Evolutionary conservation across 2,329 filamentous ascomycete genomes (phyloP), one percentile per base, ranked within the genome.

Genomic region (Exophiala sp.): DNA sequence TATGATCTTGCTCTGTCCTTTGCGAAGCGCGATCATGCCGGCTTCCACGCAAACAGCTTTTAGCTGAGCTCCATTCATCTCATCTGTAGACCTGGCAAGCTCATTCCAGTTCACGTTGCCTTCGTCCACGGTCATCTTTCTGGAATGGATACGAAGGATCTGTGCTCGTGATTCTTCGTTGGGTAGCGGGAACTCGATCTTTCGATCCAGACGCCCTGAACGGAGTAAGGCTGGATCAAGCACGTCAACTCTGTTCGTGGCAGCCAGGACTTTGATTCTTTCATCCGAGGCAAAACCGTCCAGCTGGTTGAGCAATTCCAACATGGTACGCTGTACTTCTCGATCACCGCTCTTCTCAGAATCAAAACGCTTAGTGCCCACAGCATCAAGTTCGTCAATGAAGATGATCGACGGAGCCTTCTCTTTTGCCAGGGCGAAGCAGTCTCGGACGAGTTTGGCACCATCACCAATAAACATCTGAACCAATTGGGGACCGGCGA

Each of bases 391-490:
- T 75, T 99, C 94, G 75, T 99, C 94, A 66, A 99, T 97, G 79
- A 99, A 99, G 73, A 99, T 99, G 72, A 99, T 99, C 54, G 94
- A 91, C 0, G 94, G 95, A 0, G 94, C 94, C 79, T 99, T 99
- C 75, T 99, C 94, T 73, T 99, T 99, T 50, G 94, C 94, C 11
- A 99, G 79, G 1, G 94, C 94, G 70, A 99, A 99, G 75, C 90
- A 95, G 76, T 99, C 94, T 55, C 94, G 88, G 39, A 99, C 94
- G 29, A 99, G 83, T 76, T 99, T 99, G 40, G 95, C 94, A 67
- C 94, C 94, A 64, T 99, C 95, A 71, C 94, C 94, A 38, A 99
- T 99, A 72, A 97, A 99, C 94, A 97, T 99, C 72, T 99, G 94
- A 29, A 99, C 94, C 36, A 99, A 84, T 75, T 99, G 94, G 4